A percentile compares a stretch with the other conserved stretches of the same genome.
These are phyloP conservation scores for Rubroboletus pulcherrimus DNA, from an alignment of 768 basidiomycete genomes.

Conservation along the genomic window DNA sequence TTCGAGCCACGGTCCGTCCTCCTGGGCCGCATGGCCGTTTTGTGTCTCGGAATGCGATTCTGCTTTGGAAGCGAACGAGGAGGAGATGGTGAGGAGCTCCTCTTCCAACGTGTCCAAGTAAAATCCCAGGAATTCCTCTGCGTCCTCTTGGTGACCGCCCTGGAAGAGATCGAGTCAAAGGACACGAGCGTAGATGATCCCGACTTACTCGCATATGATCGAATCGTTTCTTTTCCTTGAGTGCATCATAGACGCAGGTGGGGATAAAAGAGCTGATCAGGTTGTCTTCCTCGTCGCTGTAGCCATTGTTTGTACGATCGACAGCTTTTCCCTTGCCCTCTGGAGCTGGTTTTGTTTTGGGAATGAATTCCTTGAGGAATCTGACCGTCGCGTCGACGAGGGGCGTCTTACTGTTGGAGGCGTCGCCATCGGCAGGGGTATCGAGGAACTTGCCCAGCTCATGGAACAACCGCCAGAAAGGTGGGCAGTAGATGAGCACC, in stretches of 20 bases:
- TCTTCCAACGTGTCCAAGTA: constrained; percentile 94
- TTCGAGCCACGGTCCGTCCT: constrained; percentile 84
- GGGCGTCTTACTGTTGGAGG: constrained; percentile 39
- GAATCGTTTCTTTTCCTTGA: constrained; percentile 91
- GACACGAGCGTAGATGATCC: constrained; percentile 1
- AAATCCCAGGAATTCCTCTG: constrained; percentile 98
- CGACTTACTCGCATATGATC: constrained; percentile 81
- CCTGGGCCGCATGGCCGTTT: constrained; percentile 26
- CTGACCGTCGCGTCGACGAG: constrained; percentile 64
- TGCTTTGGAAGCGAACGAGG: constrained; percentile 45
- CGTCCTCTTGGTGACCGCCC: constrained; percentile 95
- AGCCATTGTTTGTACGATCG: constrained; percentile 26
- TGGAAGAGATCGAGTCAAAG: constrained; percentile 26
- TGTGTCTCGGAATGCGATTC: constrained; percentile 14
- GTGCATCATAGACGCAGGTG: constrained; percentile 82
- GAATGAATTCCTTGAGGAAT: constrained; percentile 76
- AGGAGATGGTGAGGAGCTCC: constrained; percentile 70
- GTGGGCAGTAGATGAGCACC: constrained; percentile 83
- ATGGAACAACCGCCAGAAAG: constrained; percentile 75
- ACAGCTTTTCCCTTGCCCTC: constrained; percentile 40
- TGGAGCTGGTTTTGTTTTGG: constrained; percentile 21
- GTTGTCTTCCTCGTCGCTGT: constrained; percentile 45
- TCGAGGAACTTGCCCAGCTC: constrained; percentile 59
- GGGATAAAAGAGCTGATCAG: constrained; percentile 75
- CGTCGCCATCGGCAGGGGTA: constrained; percentile 24